Percentiles rank a stretch among this genome's conserved stretches.
Evolutionary conservation across 2,329 filamentous ascomycete species (phyloP).

Genomic region (Sporothrix brasiliensis): DNA sequence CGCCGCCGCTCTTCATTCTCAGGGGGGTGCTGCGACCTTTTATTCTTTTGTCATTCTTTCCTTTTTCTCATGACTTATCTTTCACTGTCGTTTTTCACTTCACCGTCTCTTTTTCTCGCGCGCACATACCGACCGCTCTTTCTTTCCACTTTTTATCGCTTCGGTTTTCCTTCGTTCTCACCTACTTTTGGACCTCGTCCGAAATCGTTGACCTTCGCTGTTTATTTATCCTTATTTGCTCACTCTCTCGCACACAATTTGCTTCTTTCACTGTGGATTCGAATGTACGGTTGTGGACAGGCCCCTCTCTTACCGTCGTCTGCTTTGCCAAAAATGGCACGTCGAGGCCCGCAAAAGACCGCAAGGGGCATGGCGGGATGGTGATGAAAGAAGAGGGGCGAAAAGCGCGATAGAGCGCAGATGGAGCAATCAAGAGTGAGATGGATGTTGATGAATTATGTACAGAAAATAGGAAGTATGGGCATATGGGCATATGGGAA

Average conservation of each 20-base stretch:
- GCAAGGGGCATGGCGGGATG: conserved; percentile 31
- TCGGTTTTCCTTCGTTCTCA: conserved; percentile 7
- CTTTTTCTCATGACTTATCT: not conserved
- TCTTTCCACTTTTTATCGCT: conserved; percentile 14
- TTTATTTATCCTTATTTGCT: not conserved
- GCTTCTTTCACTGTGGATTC: not conserved
- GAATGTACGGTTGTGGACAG: not conserved
- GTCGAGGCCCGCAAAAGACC: conserved; percentile 27
- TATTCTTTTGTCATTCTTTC: conserved; percentile 3
- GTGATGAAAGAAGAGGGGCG: conserved; percentile 20
- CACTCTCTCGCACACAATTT: conserved; percentile 11
- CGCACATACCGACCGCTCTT: conserved; percentile 26
- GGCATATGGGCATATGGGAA: too few species aligned
- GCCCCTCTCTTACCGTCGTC: conserved; percentile 15
- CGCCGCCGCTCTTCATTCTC: not conserved
- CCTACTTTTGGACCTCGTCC: conserved; percentile 21
- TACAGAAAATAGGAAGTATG: not conserved
- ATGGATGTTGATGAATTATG: not conserved
- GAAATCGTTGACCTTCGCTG: conserved; percentile 14
- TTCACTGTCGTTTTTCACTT: not conserved
- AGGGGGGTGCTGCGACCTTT: too few species aligned
- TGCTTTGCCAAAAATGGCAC: conserved; percentile 22
- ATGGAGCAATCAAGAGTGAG: conserved; percentile 13
- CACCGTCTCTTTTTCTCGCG: not conserved
- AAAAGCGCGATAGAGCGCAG: not conserved